Conservation (phyloP, 495 filamentous ascomycete genomes). For the Neurospora sp. region DNA sequence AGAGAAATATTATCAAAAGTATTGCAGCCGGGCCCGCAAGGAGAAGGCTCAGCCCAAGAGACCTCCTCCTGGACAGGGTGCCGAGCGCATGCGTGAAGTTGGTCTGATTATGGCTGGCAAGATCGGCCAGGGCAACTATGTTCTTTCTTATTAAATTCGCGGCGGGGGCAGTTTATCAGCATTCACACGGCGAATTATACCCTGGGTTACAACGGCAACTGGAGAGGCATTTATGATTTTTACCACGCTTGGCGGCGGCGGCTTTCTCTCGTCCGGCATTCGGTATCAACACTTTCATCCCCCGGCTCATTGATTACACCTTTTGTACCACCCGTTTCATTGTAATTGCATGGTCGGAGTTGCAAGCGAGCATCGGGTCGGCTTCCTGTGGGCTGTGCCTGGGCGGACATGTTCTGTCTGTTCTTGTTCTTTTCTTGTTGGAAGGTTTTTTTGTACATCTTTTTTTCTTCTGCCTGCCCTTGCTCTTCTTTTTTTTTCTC, state of each 20-base stretch:
- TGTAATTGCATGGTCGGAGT: background rate
- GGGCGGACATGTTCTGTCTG: background rate
- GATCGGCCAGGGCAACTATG: conserved; percentile 62
- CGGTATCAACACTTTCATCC: background rate
- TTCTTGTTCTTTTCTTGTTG: background rate
- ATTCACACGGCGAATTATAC: conserved; percentile 14
- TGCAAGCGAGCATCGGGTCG: background rate
- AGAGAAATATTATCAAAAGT: conserved; percentile 75
- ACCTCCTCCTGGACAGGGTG: conserved; percentile 72
- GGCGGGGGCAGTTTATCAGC: conserved; percentile 19
- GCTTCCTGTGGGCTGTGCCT: background rate
- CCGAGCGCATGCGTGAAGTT: conserved; percentile 87
- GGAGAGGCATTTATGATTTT: conserved; percentile 21
- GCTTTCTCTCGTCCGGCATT: background rate
- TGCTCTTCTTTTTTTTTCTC: background rate
- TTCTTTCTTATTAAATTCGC: conserved; percentile 60
- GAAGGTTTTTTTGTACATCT: background rate
- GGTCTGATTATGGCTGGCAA: conserved; percentile 80
- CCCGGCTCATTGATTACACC: background rate
- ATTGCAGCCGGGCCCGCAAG: conserved; percentile 48
- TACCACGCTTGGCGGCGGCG: background rate
- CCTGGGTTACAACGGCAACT: conserved; percentile 7
- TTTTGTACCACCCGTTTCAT: background rate
- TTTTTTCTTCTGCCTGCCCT: background rate
- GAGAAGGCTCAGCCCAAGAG: conserved; percentile 36